Evolutionary conservation across 495 filamentous ascomycete genomes (phyloP), one percentile per base, ranked within the genome.

Genomic region (Penicillium bialowiezense): DNA sequence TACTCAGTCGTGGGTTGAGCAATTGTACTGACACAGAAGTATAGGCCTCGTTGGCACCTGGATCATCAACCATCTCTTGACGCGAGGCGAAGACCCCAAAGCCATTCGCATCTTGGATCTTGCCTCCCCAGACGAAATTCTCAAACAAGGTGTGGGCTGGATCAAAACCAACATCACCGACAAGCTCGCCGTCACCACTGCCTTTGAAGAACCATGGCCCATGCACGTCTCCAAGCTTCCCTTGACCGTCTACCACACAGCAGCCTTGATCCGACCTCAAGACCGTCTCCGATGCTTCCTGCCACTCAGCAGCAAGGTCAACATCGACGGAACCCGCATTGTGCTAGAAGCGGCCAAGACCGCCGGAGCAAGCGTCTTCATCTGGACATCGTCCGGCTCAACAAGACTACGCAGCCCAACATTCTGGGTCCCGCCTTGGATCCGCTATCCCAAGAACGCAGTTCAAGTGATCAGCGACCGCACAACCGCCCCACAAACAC

Each of bases 171-270:
- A 84, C 54, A 81, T 84, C 56, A 64, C 73, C 18, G 75, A 78
- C 34, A 54, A 69, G 6, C 41, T 62, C 0, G 72, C 65, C 1
- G 74, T 80, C 1, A 49, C 62, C 5, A 69, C 66, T 0, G 74
- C 78, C 7, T 83, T 83, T 44, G 55, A 69, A 12, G 66, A 74
- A 41, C 72, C 73, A 21, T 84, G 81, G 80, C 61, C 72, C 2
- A 44, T 50, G 7, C 56, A 62, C 1, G 73, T 77, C 3, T 62
- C 74, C 24, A 44, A 65, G 3, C 63, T 73, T 3, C 75, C 79
- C 14, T 55, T 83, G 17, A 82, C 79, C 9, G 78, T 83, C 19
- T 83, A 76, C 55, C 81, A 83, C 60, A 82, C 76, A 1, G 80
- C 80, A 13, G 79, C 78, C 0, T 55, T 69, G 5, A 79, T 84